Percentiles rank a stretch among this genome's conserved stretches.
Evolutionary conservation across 1,139 yeast species (phyloP).

Genomic region (Nakaseomyces bracarensis): DNA sequence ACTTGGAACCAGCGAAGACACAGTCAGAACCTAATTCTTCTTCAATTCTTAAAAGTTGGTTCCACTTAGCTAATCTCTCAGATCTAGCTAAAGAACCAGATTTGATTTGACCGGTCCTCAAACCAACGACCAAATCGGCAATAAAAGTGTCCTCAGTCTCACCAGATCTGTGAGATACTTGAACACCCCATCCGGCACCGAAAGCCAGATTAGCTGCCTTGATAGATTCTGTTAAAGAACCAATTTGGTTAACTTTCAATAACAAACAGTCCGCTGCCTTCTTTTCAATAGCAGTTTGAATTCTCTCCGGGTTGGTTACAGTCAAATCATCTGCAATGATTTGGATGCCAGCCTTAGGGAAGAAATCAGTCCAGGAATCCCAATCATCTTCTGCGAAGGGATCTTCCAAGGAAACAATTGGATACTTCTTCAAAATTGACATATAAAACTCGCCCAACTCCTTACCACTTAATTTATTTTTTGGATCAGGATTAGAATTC

Average conservation of each 20-base stretch:
- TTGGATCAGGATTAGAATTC: slow-evolving; percentile 80
- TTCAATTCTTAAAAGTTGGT: slow-evolving; percentile 95
- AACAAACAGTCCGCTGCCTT: slow-evolving; percentile 88
- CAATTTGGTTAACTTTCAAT: slow-evolving; percentile 94
- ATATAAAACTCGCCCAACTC: slow-evolving; percentile 78
- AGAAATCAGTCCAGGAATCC: slow-evolving; percentile 92
- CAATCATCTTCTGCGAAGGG: slow-evolving; percentile 99
- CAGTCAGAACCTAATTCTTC: slow-evolving; percentile 92
- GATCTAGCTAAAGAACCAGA: slow-evolving; percentile 99
- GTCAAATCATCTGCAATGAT: slow-evolving; percentile 96
- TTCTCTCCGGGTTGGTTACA: slow-evolving; percentile 91
- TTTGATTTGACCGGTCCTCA: slow-evolving; percentile 96
- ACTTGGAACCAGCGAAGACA: slow-evolving; percentile 81
- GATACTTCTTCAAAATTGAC: slow-evolving; percentile 73
- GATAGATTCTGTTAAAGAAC: slow-evolving; percentile 84
- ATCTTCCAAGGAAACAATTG: slow-evolving; percentile 95
- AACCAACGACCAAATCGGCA: slow-evolving; percentile 94
- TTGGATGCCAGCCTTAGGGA: slow-evolving; percentile 67
- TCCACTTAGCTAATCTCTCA: slow-evolving; percentile 95
- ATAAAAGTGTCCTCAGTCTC: slow-evolving; percentile 97
- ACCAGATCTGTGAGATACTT: slow-evolving; percentile 98
- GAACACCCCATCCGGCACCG: slow-evolving; percentile 93
- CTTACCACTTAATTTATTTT: slow-evolving; percentile 83
- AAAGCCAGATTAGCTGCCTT: slow-evolving; percentile 87
- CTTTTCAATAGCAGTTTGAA: slow-evolving; percentile 88